phyloP scores from a whole-genome alignment of 169 alveolate genomes.

The Eimeria acervulina region DNA sequence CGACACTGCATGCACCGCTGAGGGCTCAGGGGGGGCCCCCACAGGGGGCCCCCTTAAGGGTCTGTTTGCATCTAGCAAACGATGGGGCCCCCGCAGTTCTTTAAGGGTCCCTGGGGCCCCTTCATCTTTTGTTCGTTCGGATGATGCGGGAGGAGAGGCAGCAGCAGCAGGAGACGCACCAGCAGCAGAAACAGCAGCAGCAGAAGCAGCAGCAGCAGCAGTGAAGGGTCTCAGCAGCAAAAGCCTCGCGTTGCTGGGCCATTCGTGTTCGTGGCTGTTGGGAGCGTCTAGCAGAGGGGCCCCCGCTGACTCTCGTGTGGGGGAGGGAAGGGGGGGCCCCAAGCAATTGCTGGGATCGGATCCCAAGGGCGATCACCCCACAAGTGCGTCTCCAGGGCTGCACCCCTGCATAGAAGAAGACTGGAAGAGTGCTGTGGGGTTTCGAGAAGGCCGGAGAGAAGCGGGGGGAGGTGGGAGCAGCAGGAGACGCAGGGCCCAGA shows the following conservation, averaged over 20 bases:
- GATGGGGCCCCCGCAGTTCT: neutral
- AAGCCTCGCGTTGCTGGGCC: constrained; percentile 28
- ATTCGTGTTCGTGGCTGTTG: constrained; percentile 5
- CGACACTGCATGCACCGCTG: neutral
- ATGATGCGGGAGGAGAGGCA: constrained; percentile 3
- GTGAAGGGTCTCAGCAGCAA: neutral
- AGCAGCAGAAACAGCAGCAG: constrained; percentile 17
- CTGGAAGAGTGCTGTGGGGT: constrained; percentile 56
- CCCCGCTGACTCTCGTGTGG: too few species aligned
- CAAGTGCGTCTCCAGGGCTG: neutral
- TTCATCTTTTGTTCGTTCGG: neutral
- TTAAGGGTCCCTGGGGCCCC: neutral
- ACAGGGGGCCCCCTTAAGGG: neutral
- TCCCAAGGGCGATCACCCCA: neutral
- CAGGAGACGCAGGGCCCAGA: neutral
- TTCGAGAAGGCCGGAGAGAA: neutral
- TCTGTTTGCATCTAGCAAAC: neutral
- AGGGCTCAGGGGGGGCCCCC: neutral
- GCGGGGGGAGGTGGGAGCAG: neutral
- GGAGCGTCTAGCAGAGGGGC: too few species aligned
- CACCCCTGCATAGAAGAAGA: neutral
- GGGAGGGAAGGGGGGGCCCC: too few species aligned
- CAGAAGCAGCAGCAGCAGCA: constrained; percentile 56
- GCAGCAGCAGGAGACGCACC: constrained; percentile 24
- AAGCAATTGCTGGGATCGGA: neutral